Conservation (phyloP, 2,329 filamentous ascomycete species). For the Calycina marina region DNA sequence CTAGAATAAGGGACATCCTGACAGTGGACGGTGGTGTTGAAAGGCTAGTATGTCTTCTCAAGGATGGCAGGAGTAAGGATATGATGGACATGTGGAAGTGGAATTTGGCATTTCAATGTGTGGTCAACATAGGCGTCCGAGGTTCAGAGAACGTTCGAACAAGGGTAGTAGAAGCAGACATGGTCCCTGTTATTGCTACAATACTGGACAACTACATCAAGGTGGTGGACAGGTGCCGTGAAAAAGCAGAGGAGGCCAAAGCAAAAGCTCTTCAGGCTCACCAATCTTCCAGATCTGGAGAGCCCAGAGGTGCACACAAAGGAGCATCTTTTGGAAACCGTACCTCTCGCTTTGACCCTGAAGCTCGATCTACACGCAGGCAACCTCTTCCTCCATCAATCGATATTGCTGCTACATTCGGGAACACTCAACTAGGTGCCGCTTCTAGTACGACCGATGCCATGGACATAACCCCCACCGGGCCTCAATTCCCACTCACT, state of each 20-base stretch:
- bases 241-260: slow-evolving; percentile 73
- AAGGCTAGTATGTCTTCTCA: slow-evolving; percentile 89
- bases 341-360: slow-evolving; percentile 36
- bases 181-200: slow-evolving; percentile 97
- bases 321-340: slow-evolving; percentile 35
- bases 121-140: slow-evolving; percentile 95
- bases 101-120: slow-evolving; percentile 97
- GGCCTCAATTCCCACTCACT: slow-evolving; percentile 46
- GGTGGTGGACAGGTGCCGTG: slow-evolving; percentile 80
- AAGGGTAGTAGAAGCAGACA: slow-evolving; percentile 92
- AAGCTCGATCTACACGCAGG: slow-evolving; percentile 51
- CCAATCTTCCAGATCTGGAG: slow-evolving; percentile 15
- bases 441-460: slow-evolving; percentile 25
- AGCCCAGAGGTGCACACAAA: slow-evolving; percentile 20
- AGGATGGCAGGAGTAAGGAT: slow-evolving; percentile 91
- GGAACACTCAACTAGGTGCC: slow-evolving; percentile 31
- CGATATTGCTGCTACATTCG: slow-evolving; percentile 51
- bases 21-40: slow-evolving; percentile 98
- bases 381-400: slow-evolving; percentile 76
- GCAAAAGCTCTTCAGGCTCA: slow-evolving; percentile 34
- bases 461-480: slow-evolving; percentile 47
- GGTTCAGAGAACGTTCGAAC: slow-evolving; percentile 91
- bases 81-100: slow-evolving; percentile 99
- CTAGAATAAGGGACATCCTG: slow-evolving; percentile 91
- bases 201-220: slow-evolving; percentile 98